Conservation (phyloP, 306 rosid genomes). For the Pyrus pyrifolia region DNA sequence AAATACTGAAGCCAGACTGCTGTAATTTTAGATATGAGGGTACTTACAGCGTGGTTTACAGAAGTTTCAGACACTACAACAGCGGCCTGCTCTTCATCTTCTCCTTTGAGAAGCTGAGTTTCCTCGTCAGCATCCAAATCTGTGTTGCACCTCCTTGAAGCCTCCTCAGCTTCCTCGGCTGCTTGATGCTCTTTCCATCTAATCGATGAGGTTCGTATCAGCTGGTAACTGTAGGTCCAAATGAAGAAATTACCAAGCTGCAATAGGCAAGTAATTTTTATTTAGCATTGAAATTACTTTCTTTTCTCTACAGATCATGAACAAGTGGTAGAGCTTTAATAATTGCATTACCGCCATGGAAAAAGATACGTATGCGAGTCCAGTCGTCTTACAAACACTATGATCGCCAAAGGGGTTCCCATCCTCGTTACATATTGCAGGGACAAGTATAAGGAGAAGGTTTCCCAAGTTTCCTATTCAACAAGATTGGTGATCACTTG, state of each 20-base stretch:
- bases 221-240: conserved; percentile 74
- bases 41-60: conserved; percentile 43
- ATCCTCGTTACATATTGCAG: conserved; percentile 69
- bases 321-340: neutral
- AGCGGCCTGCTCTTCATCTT: conserved; percentile 17
- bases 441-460: conserved; percentile 65
- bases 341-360: conserved; percentile 74
- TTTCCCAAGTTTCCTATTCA: conserved; percentile 85
- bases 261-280: conserved; percentile 9
- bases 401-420: conserved; percentile 72
- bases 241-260: conserved; percentile 80
- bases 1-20: neutral
- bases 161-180: conserved; percentile 23
- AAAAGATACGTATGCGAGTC: conserved; percentile 78
- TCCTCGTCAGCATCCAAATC: conserved; percentile 29
- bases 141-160: conserved; percentile 29
- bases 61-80: conserved; percentile 17
- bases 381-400: conserved; percentile 36
- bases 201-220: conserved; percentile 33
- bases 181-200: conserved; percentile 46
- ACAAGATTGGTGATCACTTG: neutral
- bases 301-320: neutral
- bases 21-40: neutral
- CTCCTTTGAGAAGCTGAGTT: conserved; percentile 47
- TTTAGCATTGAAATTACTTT: neutral